Evolutionary conservation across 352 stramenopile species (phyloP), one percentile per base, ranked within the genome.

Genomic region (Phytophthora citrophthora): DNA sequence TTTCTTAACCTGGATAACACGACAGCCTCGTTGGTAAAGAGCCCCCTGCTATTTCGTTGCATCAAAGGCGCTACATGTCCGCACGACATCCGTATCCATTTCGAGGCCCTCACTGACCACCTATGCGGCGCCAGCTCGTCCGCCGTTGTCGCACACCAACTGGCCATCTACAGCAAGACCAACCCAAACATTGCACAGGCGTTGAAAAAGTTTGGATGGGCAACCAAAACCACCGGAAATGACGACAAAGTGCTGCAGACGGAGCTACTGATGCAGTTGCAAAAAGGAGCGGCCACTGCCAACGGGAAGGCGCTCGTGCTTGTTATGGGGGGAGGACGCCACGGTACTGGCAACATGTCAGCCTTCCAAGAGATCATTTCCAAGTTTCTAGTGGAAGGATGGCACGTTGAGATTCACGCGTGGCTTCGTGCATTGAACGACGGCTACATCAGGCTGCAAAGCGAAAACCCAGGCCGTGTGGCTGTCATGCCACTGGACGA

Each of bases 1-100:
- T 55, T 69, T n/a, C 52, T 73, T 24, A 27, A 73, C 16, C 13
- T 73, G 27, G 53, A 73, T 43, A 64, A 62, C 41, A 69, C 63
- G 1, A 16, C 34, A 1, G 34, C 15, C 7, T 59, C 59, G 1
- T n/a, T 73, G 1, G 9, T 47, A 15, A 64, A 32, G 29, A 69
- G 64, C 18, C 47, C 40, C 23, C 26, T 45, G 34, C 54, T 69
- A 10, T 73, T 53, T 18, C 44, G n/a, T n/a, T 32, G 3, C 27
- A 29, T 72, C 11, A 16, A 41, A 2, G 52, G 51, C 9, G 64
- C 64, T 46, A 26, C 20, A 0, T 44, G 44, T 12, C 52, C 51
- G 1, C 52, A 61, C 31, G 64, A 60, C 34, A 24, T 68, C 15
- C 64, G 58, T 26, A 40, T 72, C 38, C 27, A 49, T 47, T 72